Percentiles rank a stretch among this genome's conserved stretches.
Evolutionary conservation across 2,329 filamentous ascomycete genomes (phyloP).

Genomic region (Aspergillus eucalypticola): DNA sequence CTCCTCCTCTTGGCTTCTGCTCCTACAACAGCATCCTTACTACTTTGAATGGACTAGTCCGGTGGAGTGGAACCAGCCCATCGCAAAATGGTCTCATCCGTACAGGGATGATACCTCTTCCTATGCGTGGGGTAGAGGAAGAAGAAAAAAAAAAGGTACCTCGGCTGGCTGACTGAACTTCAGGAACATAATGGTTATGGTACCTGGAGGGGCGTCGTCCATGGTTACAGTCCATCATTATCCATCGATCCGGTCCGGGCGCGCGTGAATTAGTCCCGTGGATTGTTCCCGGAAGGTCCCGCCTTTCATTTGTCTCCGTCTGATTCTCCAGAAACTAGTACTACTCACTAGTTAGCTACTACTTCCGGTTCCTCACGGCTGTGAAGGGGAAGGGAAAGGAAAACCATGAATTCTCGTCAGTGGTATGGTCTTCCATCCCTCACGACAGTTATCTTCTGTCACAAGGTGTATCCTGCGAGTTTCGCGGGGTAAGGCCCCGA

Average conservation of each 20-base stretch:
- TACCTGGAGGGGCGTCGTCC: slow-evolving; percentile 14
- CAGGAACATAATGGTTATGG: slow-evolving; percentile 1
- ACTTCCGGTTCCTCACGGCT: too few species aligned
- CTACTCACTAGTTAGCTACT: too few species aligned
- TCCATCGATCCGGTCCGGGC: slow-evolving; percentile 21
- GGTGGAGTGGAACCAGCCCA: slow-evolving; percentile 2
- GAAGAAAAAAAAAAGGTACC: too few species aligned
- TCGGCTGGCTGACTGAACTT: too few species aligned
- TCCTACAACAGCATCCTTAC: background rate
- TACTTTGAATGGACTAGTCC: background rate
- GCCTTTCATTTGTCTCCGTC: background rate
- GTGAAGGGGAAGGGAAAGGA: too few species aligned
- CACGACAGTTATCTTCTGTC: background rate
- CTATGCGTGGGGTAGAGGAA: slow-evolving; percentile 9
- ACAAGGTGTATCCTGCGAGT: slow-evolving; percentile 1
- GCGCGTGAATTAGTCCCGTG: slow-evolving; percentile 24
- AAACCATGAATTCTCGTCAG: background rate
- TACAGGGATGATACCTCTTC: background rate
- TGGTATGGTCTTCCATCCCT: background rate
- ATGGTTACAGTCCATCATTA: slow-evolving; percentile 7
- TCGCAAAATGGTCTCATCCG: background rate
- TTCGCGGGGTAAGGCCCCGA: slow-evolving; percentile 1
- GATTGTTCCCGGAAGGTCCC: slow-evolving; percentile 24
- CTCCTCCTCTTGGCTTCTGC: slow-evolving; percentile 1
- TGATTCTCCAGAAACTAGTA: background rate